These are phyloP conservation scores for Barnettozyma sp. DNA, from an alignment of 805 yeast species.

Conservation along the genomic window DNA sequence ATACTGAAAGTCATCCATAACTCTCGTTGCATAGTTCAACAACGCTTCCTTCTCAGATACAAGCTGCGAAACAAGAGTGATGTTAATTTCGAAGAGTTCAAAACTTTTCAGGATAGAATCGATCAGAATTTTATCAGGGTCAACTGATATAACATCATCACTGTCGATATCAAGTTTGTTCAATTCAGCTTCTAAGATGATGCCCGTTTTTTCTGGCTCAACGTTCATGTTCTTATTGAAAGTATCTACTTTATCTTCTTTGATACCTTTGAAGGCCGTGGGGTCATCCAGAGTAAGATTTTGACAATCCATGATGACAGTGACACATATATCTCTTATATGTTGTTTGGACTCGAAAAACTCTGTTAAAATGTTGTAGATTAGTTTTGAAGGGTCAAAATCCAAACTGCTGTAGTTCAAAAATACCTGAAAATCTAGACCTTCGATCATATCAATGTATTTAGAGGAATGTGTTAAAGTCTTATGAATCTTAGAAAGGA, in stretches of 20 bases:
- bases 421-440: conserved; percentile 53
- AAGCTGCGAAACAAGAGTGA: conserved; percentile 44
- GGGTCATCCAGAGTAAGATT: conserved; percentile 67
- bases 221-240: conserved; percentile 31
- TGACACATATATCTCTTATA: conserved; percentile 52
- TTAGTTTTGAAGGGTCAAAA: conserved; percentile 23
- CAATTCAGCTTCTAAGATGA: conserved; percentile 39
- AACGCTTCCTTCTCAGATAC: conserved; percentile 66
- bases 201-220: conserved; percentile 44
- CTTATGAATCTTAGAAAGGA: conserved; percentile 47
- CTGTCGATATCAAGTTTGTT: conserved; percentile 39
- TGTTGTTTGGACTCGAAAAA: conserved; percentile 70
- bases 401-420: conserved; percentile 22
- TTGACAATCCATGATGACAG: conserved; percentile 61
- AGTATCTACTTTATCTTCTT: conserved; percentile 36
- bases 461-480: conserved; percentile 42
- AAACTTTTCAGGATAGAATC: conserved; percentile 29
- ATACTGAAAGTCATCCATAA: conserved; percentile 64
- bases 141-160: conserved; percentile 30
- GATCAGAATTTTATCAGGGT: conserved; percentile 26
- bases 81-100: conserved; percentile 29
- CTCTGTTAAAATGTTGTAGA: conserved; percentile 45
- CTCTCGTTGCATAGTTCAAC: conserved; percentile 65
- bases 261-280: conserved; percentile 59
- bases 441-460: conserved; percentile 47